These are phyloP conservation scores for Rutstroemia sp. DNA, from an alignment of 2,329 filamentous ascomycete species.

Conservation along the genomic window DNA sequence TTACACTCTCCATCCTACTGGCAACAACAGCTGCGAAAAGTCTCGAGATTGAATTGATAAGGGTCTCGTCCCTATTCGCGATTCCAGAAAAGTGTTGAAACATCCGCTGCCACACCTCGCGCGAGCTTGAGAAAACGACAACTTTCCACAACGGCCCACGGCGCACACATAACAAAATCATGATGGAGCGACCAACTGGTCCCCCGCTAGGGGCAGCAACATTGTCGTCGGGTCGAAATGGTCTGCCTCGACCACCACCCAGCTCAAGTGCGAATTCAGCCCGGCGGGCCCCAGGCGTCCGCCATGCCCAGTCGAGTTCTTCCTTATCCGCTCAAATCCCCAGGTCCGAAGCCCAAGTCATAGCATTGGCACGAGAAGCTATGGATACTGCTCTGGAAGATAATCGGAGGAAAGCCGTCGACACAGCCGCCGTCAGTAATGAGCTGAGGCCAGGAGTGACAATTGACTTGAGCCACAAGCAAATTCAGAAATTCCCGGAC, in stretches of 20 bases:
- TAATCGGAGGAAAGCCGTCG: constrained; percentile 55
- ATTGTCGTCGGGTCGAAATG: constrained; percentile 31
- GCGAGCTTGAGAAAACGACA: neutral
- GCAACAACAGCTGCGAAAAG: constrained; percentile 1
- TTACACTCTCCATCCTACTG: neutral
- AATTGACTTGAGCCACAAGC: constrained; percentile 69
- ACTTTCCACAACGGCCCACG: neutral
- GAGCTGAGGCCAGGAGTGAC: constrained; percentile 61
- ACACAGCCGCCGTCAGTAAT: constrained; percentile 50
- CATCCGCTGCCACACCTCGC: constrained; percentile 4
- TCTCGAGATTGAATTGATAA: constrained; percentile 3
- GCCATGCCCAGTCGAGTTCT: constrained; percentile 37
- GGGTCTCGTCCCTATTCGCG: constrained; percentile 10
- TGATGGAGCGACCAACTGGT: constrained; percentile 29
- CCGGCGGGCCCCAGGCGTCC: constrained; percentile 27
- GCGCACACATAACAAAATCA: constrained; percentile 7
- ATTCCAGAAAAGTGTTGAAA: constrained; percentile 6
- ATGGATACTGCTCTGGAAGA: constrained; percentile 61
- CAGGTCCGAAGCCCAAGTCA: constrained; percentile 55
- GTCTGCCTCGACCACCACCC: constrained; percentile 32
- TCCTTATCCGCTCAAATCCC: constrained; percentile 42
- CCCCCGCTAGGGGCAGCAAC: constrained; percentile 29
- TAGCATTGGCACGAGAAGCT: constrained; percentile 56
- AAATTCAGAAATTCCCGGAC: constrained; percentile 46
- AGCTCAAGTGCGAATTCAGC: constrained; percentile 36